Base-by-base conservation (phyloP, 306 rosid genomes). In the Nissolia schottii region DNA sequence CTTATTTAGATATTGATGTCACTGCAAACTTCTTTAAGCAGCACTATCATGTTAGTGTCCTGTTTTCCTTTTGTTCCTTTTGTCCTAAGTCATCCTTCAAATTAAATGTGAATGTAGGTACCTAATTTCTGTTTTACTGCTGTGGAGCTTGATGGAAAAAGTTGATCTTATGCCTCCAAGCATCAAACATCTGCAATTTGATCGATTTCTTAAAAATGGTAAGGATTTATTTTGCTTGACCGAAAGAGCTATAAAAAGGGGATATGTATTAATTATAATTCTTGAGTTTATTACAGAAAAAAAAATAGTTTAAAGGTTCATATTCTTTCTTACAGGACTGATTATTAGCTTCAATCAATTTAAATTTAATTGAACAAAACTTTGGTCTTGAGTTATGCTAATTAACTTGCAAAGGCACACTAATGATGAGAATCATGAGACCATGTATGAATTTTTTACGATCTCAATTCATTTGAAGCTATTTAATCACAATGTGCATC, bases 141-240 rank as follows among this genome's bases (percentile, higher is more conserved):
- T 89, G 60, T 82, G 89, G 95, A 79, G 73, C 58, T 80, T 89
- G 58, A 79, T 83, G 77, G 31, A 70, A 53, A 77, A 85, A 75
- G 87, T 89, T 40, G 82, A 83, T 72, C 87, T 89, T 57, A 50
- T 87, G 37, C 96, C 92, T 32, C 90, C 92, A 5, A 87, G 86
- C 80, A 71, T 85, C 77, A 87, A 85, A 65, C 82, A 85, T 77
- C 70, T 89, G 43, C 88, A 83, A 66, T 83, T 89, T 46, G 85
- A 84, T n/a, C 86, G 88, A 51, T 89, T 89, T 76, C 86, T 89
- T 12, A 85, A 80, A 83, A 89, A 89, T 67, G 96, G 96, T 89
- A 57, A 46, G 81, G 65, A 20, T 54, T 34, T 69, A 45, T 22
- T 62, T 23, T 54, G 60, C 25, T 20, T 76, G 14, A 51, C 40